Conservation (phyloP, 805 yeast species). For the Candida michaelii region DNA sequence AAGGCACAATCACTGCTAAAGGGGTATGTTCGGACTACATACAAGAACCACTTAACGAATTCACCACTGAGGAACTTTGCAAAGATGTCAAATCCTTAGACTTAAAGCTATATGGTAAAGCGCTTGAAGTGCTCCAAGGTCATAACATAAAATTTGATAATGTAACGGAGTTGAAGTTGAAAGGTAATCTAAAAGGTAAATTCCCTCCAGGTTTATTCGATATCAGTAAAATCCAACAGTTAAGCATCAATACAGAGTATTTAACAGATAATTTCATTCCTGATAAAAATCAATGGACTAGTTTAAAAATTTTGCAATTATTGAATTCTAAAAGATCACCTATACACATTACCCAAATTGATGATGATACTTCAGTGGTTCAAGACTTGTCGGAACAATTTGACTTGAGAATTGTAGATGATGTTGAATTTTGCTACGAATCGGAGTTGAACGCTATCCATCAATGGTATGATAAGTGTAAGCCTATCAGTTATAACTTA, state of each 20-base stretch:
- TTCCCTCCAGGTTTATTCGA: slow-evolving; percentile 1
- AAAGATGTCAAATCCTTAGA: background rate
- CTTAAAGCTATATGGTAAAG: background rate
- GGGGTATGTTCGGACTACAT: background rate
- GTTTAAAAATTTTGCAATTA: background rate
- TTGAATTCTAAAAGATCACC: background rate
- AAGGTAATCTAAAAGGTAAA: background rate
- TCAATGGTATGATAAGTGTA: background rate
- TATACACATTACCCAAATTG: background rate
- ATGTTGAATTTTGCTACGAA: background rate
- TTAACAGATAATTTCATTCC: background rate
- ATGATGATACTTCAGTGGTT: background rate
- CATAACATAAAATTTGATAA: background rate
- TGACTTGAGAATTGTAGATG: background rate
- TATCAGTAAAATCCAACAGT: background rate
- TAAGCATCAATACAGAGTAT: background rate
- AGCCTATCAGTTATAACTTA: background rate
- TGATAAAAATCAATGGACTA: background rate
- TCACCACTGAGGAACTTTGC: background rate
- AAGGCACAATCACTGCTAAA: background rate
- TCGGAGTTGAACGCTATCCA: background rate
- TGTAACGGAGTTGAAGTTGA: background rate
- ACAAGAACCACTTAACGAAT: background rate
- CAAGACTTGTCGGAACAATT: background rate
- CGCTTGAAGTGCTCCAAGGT: background rate